Evolutionary conservation across 345 rosid species (phyloP), one percentile per base, ranked within the genome.

Genomic region (Raphanus sativus): DNA sequence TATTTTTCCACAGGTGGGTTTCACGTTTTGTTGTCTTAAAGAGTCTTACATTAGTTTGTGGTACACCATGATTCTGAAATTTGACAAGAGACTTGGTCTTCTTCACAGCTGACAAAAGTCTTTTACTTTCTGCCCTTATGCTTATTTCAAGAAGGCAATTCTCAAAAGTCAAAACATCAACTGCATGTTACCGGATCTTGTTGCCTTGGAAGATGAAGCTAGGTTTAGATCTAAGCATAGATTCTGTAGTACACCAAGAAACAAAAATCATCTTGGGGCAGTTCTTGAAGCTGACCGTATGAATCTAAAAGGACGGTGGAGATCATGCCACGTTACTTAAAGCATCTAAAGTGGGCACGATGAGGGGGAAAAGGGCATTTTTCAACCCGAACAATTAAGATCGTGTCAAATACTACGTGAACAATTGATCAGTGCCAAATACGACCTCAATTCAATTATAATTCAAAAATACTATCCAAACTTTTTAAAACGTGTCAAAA

Each of bases 31-130:
- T 21, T 62, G 61, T 61, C 33, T 45, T 68, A 29, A 34, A 32
- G 52, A 71, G 62, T 65, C 65, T 73, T 4, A 62, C 4, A 33
- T 74, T 74, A 62, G 78, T 79, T 79, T 74, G 78, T 79, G 82
- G 82, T 13, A 73, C 36, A 78, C 74, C 81, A 78, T 73, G 74
- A 78, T 61, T 67, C 63, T 6, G 5, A 67, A 3, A n/a, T 58
- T 40, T 21, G 30, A 58, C 2, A 65, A 25, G 29, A 1, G 73
- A 65, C 73, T 71, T 65, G 16, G 62, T 72, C 69, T 66, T 48
- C 33, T n/a, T 65, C 54, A 33, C 5, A 29, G 1, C 16, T 15
- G 80, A 65, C 76, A 0, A 38, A 50, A 63, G 70, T 77, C 80
- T 70, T 55, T 40, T 63, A 40, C 62, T 6, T 13, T 25, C 34